These are phyloP conservation scores for Pythium monospermum DNA, from an alignment of 352 stramenopile species.

Conservation along the genomic window DNA sequence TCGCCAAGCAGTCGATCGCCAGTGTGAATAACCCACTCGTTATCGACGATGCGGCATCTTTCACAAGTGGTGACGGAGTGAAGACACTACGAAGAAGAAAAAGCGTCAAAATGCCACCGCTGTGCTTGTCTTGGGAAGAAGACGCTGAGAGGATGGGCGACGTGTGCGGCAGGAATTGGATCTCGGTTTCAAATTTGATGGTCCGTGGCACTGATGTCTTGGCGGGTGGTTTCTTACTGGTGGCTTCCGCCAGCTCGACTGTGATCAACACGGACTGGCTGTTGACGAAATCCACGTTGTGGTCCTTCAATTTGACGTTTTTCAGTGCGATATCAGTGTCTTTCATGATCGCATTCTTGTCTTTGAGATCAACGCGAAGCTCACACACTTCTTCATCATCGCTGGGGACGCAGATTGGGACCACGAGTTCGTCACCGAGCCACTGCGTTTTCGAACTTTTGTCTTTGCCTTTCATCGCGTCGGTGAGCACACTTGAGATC, in stretches of 20 bases:
- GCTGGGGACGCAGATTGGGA: constrained; percentile 19
- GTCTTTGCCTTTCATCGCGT: constrained; percentile 24
- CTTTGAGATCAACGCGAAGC: constrained; percentile 29
- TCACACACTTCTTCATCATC: constrained; percentile 1
- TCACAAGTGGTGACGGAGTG: neutral
- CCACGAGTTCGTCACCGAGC: constrained; percentile 24
- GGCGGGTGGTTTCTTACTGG: neutral
- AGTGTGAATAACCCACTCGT: neutral
- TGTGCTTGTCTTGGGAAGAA: constrained; percentile 5
- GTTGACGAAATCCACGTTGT: neutral
- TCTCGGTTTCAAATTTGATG: constrained; percentile 12
- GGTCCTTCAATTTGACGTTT: constrained; percentile 9
- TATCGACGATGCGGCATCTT: constrained; percentile 1
- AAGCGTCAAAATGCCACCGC: constrained; percentile 23
- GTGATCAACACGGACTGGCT: neutral
- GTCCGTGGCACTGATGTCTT: neutral
- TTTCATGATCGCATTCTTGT: constrained; percentile 44
- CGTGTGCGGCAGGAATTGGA: constrained; percentile 23
- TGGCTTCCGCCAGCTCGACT: neutral
- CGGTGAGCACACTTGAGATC: constrained; percentile 22
- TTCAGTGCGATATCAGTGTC: constrained; percentile 28
- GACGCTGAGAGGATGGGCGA: constrained; percentile 10
- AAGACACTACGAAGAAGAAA: constrained; percentile 24
- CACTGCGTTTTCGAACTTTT: constrained; percentile 17
- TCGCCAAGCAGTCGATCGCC: constrained; percentile 19